Conservation (phyloP, 352 stramenopile genomes). For the Globisporangium acanthophoron region DNA sequence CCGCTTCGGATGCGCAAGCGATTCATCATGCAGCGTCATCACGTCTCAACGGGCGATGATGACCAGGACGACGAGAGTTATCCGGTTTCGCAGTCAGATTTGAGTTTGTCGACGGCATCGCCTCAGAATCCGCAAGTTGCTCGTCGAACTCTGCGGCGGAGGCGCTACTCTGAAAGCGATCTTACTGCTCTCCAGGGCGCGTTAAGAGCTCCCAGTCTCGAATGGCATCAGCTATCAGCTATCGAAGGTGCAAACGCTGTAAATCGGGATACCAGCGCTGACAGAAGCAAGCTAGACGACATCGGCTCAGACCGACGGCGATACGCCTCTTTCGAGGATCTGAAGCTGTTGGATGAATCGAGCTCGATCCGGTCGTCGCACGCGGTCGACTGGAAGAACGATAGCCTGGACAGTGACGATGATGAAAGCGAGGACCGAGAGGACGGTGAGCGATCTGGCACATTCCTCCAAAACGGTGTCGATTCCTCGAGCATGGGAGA, state of each 20-base stretch:
- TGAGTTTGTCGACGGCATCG: neutral
- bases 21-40: constrained; percentile 13
- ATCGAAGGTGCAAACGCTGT: neutral
- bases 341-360: neutral
- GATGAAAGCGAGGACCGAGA: constrained; percentile 11
- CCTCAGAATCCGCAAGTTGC: neutral
- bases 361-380: neutral
- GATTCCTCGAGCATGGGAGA: constrained; percentile 22
- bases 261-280: neutral
- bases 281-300: constrained; percentile 5
- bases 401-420: constrained; percentile 18
- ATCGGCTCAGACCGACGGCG: neutral
- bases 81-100: neutral
- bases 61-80: neutral
- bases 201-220: neutral
- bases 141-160: neutral
- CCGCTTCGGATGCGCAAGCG: constrained; percentile 64
- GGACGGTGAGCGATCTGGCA: constrained; percentile 5
- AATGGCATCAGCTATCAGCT: neutral
- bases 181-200: neutral
- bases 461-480: constrained; percentile 7
- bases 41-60: neutral
- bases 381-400: constrained; percentile 1
- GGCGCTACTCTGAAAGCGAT: constrained; percentile 12
- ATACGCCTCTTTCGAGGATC: constrained; percentile 4